These are phyloP conservation scores for Phoma herbarum DNA, from an alignment of 2,329 filamentous ascomycete species.

Conservation along the genomic window DNA sequence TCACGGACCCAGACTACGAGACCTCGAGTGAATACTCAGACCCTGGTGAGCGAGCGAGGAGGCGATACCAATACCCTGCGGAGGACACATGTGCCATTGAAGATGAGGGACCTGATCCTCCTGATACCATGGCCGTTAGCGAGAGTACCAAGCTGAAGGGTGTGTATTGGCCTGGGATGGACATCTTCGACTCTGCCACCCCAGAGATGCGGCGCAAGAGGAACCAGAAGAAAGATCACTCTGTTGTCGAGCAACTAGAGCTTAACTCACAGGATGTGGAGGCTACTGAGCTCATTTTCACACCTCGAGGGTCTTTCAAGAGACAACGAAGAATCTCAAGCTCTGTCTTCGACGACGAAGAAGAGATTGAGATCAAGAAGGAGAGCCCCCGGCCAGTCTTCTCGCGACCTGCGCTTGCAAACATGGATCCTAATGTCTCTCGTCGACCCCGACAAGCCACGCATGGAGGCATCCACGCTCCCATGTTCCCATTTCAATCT, in stretches of 20 bases:
- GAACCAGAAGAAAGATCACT: slow-evolving; percentile 80
- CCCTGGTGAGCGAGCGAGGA: slow-evolving; percentile 35
- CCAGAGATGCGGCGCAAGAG: slow-evolving; percentile 75
- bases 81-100: slow-evolving; percentile 45
- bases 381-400: slow-evolving; percentile 45
- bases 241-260: slow-evolving; percentile 73
- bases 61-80: slow-evolving; percentile 35
- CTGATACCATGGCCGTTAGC: slow-evolving; percentile 41
- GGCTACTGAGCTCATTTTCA: slow-evolving; percentile 71
- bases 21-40: slow-evolving; percentile 51
- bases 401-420: slow-evolving; percentile 41
- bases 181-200: slow-evolving; percentile 81
- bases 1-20: slow-evolving; percentile 50
- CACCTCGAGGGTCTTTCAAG: slow-evolving; percentile 53
- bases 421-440: slow-evolving; percentile 44
- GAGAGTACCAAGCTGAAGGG: slow-evolving; percentile 70
- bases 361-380: slow-evolving; percentile 49
- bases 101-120: slow-evolving; percentile 37
- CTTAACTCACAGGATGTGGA: slow-evolving; percentile 70
- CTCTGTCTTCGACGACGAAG: slow-evolving; percentile 52
- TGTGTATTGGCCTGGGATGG: slow-evolving; percentile 79
- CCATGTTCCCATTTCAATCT: slow-evolving; percentile 27
- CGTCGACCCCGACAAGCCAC: slow-evolving; percentile 44
- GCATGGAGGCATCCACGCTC: slow-evolving; percentile 32
- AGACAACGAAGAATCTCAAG: slow-evolving; percentile 57